These are phyloP conservation scores for Vitis labrusca DNA, from an alignment of 164 flowering plant species.

Conservation along the genomic window DNA sequence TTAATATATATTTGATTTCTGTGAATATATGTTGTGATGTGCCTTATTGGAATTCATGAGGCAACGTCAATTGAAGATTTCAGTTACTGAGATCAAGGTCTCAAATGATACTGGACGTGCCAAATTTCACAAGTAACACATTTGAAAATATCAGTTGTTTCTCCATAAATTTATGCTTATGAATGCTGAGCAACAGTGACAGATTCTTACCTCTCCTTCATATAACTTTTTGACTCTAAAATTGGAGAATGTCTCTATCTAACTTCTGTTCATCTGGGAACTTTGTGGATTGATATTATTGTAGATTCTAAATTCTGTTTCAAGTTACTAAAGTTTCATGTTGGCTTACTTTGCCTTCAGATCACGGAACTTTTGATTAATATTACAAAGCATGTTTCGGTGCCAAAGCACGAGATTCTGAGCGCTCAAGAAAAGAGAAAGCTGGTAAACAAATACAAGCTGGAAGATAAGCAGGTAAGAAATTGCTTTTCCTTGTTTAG, in stretches of 20 bases:
- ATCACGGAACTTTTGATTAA: constrained; percentile 34
- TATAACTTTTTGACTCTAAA: neutral
- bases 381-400: constrained; percentile 29
- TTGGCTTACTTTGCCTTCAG: constrained; percentile 11
- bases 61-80: too few relatives aligned
- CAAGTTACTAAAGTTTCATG: neutral
- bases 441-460: constrained; percentile 17
- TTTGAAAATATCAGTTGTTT: neutral
- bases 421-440: constrained; percentile 20
- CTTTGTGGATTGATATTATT: neutral
- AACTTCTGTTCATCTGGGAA: neutral
- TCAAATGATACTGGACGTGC: too few relatives aligned
- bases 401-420: constrained; percentile 29
- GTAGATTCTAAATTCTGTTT: neutral
- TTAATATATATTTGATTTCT: too few relatives aligned
- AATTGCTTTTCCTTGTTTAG: too few relatives aligned
- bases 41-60: too few relatives aligned
- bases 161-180: neutral
- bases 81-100: too few relatives aligned
- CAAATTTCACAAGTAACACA: too few relatives aligned
- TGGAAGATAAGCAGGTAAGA: constrained; percentile 30
- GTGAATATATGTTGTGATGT: too few relatives aligned
- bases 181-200: neutral
- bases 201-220: neutral
- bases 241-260: neutral